These are phyloP conservation scores for Fagopyrum homotropicum DNA, from an alignment of 148 eudicot species.

Conservation along the genomic window DNA sequence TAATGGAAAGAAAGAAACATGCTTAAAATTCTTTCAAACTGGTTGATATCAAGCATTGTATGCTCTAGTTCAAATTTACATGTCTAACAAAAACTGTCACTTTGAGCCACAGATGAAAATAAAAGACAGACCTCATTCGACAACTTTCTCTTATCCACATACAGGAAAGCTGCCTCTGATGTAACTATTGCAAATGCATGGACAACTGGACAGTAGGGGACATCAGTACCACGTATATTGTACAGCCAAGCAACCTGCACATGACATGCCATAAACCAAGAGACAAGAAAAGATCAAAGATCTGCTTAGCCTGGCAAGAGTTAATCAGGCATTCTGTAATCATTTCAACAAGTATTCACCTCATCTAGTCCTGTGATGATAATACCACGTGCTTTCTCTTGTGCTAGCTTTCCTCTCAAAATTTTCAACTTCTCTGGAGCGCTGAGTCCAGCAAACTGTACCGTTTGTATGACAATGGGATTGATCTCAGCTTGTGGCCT, in stretches of 20 bases:
- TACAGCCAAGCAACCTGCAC: constrained; percentile 93
- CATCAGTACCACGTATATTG: constrained; percentile 88
- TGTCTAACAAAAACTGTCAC: not conserved
- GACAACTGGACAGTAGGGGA: constrained; percentile 83
- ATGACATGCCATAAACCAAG: constrained; percentile 12
- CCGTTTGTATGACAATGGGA: constrained; percentile 60
- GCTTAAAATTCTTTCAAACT: not conserved
- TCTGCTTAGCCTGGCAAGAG: not conserved
- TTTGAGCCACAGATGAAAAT: not conserved
- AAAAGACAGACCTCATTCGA: constrained; percentile 68
- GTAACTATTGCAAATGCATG: constrained; percentile 92
- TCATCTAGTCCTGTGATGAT: constrained; percentile 77
- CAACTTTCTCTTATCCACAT: constrained; percentile 72
- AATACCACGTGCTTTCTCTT: constrained; percentile 63
- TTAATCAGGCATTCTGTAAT: not conserved
- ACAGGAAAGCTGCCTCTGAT: constrained; percentile 57
- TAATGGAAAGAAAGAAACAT: not conserved
- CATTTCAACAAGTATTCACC: constrained; percentile 25
- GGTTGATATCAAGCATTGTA: not conserved
- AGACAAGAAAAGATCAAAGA: not conserved
- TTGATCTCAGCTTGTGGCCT: constrained; percentile 58
- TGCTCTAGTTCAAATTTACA: not conserved
- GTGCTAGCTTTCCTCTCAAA: constrained; percentile 57
- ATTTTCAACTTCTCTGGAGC: constrained; percentile 76
- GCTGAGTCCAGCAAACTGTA: constrained; percentile 74